Evolutionary conservation across 306 rosid species (phyloP).

Genomic region (Ammopiptanthus mongolicus): DNA sequence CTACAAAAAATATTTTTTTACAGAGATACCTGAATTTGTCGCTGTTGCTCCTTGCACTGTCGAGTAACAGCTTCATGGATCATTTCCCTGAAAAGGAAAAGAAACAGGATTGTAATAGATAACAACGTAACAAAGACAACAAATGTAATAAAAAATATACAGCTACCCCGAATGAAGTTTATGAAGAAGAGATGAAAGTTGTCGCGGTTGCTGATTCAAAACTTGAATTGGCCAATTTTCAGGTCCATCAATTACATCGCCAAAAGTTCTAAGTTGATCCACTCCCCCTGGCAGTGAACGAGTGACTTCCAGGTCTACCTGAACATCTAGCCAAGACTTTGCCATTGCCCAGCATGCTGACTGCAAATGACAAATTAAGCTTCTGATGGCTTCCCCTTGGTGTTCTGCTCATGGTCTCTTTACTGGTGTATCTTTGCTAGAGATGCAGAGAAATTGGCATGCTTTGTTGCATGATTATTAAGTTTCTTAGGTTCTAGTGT

Average conservation of each 20-base stretch:
- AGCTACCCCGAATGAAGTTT: slow-evolving; percentile 89
- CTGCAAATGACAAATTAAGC: slow-evolving; percentile 46
- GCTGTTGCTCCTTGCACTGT: slow-evolving; percentile 93
- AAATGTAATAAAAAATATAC: slow-evolving; percentile 15
- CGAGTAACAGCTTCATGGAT: slow-evolving; percentile 73
- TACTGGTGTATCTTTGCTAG: neutral
- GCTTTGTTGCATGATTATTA: neutral
- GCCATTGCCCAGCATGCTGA: slow-evolving; percentile 99
- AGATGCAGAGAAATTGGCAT: neutral
- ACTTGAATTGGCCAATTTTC: slow-evolving; percentile 92
- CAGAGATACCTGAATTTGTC: slow-evolving; percentile 80
- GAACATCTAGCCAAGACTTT: slow-evolving; percentile 90
- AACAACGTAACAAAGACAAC: neutral
- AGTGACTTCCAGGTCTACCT: slow-evolving; percentile 79
- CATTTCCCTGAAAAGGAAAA: slow-evolving; percentile 58
- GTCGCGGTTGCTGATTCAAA: slow-evolving; percentile 84
- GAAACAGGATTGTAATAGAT: slow-evolving; percentile 6
- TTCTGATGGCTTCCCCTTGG: neutral
- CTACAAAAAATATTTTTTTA: no score
- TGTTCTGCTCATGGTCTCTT: neutral
- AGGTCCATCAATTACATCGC: slow-evolving; percentile 55
- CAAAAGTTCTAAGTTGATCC: slow-evolving; percentile 53
- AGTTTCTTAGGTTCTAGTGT: neutral
- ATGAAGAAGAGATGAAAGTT: slow-evolving; percentile 78
- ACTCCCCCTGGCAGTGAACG: slow-evolving; percentile 56